Conservation (phyloP, 192 early-diverging fungal species). For the Chytriomyces confervae region DNA sequence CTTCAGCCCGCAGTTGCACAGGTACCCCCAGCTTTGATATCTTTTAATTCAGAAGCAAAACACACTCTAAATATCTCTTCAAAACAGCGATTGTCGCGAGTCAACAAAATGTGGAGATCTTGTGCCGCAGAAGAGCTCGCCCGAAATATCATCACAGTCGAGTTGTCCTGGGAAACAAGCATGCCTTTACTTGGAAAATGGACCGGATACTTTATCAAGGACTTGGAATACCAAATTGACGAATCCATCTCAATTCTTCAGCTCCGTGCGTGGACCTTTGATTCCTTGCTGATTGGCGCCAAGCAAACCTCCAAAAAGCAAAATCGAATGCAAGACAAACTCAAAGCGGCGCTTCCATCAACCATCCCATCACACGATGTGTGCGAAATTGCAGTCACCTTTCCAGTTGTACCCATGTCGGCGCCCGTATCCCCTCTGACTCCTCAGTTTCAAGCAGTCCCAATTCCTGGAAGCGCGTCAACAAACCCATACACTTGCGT, state of each 20-base stretch:
- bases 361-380: conserved; percentile 2
- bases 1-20: conserved; percentile 12
- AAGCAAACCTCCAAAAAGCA: not conserved
- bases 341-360: not conserved
- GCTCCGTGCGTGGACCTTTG: conserved; percentile 16
- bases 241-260: not conserved
- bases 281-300: not conserved
- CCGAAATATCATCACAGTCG: not conserved
- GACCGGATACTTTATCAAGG: conserved; percentile 1
- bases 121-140: not conserved
- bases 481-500: not conserved
- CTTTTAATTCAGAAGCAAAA: not conserved
- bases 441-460: not conserved
- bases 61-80: not conserved
- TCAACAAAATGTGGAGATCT: conserved; percentile 11
- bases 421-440: not conserved
- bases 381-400: not conserved
- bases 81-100: conserved; percentile 20
- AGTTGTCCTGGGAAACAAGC: conserved; percentile 9
- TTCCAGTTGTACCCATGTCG: not conserved
- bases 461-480: not conserved
- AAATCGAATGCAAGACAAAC: not conserved
- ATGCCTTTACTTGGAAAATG: not conserved
- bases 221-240: conserved; percentile 7
- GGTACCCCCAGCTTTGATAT: not conserved